Evolutionary conservation across 2,329 filamentous ascomycete genomes (phyloP).

Genomic region (Epichloe festucae): DNA sequence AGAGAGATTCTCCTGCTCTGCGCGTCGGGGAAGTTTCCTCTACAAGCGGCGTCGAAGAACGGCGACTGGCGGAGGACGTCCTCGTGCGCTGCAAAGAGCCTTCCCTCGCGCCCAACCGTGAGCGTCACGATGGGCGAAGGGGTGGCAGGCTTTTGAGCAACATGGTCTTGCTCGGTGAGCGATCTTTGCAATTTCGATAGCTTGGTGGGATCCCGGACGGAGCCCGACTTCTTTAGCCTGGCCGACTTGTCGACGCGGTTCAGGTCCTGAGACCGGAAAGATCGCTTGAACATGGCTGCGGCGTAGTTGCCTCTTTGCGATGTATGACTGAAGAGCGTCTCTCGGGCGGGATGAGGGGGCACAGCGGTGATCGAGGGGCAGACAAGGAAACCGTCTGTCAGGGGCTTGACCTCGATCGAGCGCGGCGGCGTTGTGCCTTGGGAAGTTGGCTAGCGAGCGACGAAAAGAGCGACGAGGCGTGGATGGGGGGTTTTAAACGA

Average conservation of each 20-base stretch:
- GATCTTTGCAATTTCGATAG: constrained; percentile 76
- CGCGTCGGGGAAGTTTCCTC: constrained; percentile 58
- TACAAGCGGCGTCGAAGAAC: constrained; percentile 64
- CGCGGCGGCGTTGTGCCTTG: neutral
- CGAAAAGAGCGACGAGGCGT: constrained; percentile 35
- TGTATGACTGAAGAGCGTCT: constrained; percentile 11
- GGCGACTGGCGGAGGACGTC: constrained; percentile 78
- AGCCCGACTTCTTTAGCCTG: constrained; percentile 55
- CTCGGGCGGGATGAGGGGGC: neutral
- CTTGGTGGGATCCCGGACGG: constrained; percentile 61
- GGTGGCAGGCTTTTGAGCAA: constrained; percentile 15
- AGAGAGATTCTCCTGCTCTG: constrained; percentile 68
- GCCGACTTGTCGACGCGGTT: constrained; percentile 73
- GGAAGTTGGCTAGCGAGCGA: constrained; percentile 31
- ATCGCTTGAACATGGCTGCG: constrained; percentile 78
- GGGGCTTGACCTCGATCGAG: constrained; percentile 8
- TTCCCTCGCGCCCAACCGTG: constrained; percentile 69
- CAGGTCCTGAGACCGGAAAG: constrained; percentile 64
- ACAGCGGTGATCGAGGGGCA: neutral
- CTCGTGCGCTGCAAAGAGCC: constrained; percentile 90
- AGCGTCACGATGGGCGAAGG: constrained; percentile 73
- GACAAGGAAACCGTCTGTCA: constrained; percentile 5
- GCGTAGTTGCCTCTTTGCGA: constrained; percentile 6
- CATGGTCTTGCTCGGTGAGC: constrained; percentile 44
- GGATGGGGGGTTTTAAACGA: constrained; percentile 17